Evolutionary conservation across 1,139 yeast genomes (phyloP).

Genomic region (Candida mesenterica): DNA sequence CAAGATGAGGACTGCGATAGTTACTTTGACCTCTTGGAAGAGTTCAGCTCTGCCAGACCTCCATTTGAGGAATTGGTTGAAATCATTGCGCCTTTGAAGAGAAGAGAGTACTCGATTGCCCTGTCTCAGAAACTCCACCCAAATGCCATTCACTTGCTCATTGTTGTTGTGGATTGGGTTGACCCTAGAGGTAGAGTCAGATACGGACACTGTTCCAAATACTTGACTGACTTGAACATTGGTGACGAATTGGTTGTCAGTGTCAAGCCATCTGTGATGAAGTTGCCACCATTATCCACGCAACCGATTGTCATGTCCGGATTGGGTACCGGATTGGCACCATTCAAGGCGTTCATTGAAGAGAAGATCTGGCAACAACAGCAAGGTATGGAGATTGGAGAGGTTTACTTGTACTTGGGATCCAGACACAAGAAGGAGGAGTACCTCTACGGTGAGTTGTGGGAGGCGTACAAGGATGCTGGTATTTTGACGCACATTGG

Average conservation of each 20-base stretch:
- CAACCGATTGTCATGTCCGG: constrained; percentile 98
- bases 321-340: constrained; percentile 97
- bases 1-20: constrained; percentile 82
- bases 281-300: constrained; percentile 79
- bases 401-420: constrained; percentile 83
- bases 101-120: constrained; percentile 99
- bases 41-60: constrained; percentile 84
- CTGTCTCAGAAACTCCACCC: constrained; percentile 92
- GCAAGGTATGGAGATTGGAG: constrained; percentile 89
- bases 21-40: constrained; percentile 77
- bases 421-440: constrained; percentile 96
- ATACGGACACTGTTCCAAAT: constrained; percentile 93
- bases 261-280: constrained; percentile 97
- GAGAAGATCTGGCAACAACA: constrained; percentile 92
- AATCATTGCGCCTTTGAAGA: constrained; percentile 81
- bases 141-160: constrained; percentile 83
- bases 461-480: constrained; percentile 95
- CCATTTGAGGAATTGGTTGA: constrained; percentile 66
- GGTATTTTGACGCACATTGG: constrained; percentile 93
- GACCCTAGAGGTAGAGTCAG: constrained; percentile 84
- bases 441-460: constrained; percentile 91
- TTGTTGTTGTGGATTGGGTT: constrained; percentile 96
- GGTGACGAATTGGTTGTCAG: constrained; percentile 91
- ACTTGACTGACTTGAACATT: constrained; percentile 69
- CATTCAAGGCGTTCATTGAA: constrained; percentile 95